Percentiles rank a stretch among this genome's conserved stretches.
phyloP scores from a whole-genome alignment of 148 eudicot genomes.

The Rhododendron ovatum region DNA sequence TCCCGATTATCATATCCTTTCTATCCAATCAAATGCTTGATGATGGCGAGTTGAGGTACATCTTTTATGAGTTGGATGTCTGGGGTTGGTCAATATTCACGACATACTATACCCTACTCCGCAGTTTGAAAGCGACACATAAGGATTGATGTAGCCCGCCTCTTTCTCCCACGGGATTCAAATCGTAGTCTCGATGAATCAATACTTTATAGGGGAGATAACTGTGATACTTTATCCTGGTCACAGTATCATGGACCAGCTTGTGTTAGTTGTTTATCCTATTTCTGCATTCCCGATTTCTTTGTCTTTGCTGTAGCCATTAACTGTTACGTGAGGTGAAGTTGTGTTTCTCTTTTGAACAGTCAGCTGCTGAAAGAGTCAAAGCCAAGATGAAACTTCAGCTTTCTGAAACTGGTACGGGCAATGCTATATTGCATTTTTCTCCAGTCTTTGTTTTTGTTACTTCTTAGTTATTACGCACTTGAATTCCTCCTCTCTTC shows the following conservation, averaged over 20 bases:
- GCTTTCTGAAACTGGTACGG: conserved; percentile 77
- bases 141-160: neutral
- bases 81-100: neutral
- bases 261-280: neutral
- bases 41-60: neutral
- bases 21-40: neutral
- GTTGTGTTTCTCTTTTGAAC: conserved; percentile 15
- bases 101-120: neutral
- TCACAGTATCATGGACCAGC: neutral
- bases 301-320: neutral
- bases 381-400: conserved; percentile 96
- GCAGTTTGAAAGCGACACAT: neutral
- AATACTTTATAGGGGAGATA: neutral
- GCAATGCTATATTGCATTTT: neutral
- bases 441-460: neutral
- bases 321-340: conserved; percentile 4
- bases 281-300: conserved; percentile 4
- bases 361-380: conserved; percentile 93
- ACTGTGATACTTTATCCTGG: neutral
- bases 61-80: neutral
- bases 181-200: neutral
- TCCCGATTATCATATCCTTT: neutral
- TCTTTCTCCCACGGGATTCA: neutral
- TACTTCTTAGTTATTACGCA: neutral
- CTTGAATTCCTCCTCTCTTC: neutral